Percentiles rank a stretch among this genome's conserved stretches.
These are phyloP conservation scores for Fusarium sambucinum DNA, from an alignment of 2,329 filamentous ascomycete genomes.

Conservation along the genomic window DNA sequence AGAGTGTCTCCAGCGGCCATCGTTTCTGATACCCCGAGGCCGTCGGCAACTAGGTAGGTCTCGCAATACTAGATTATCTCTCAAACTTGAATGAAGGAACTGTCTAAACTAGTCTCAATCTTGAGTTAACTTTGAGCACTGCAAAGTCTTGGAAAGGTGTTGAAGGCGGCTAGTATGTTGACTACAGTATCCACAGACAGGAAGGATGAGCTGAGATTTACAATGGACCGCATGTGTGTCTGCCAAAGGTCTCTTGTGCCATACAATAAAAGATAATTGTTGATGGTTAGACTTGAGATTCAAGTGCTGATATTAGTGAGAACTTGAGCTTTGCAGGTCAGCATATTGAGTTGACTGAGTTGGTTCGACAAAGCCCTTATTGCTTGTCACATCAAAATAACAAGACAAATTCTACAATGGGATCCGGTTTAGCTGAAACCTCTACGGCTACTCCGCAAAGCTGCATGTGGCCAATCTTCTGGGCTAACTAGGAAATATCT, in stretches of 20 bases:
- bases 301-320: neutral
- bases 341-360: neutral
- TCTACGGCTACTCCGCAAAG: neutral
- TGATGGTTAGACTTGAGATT: too few species aligned
- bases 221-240: neutral
- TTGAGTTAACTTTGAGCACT: neutral
- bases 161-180: neutral
- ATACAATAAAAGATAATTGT: neutral
- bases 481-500: neutral
- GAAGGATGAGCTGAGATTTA: neutral
- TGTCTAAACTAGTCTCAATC: neutral
- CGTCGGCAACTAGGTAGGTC: too few species aligned
- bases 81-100: neutral
- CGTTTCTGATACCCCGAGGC: neutral
- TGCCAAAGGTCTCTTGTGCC: neutral
- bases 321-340: neutral
- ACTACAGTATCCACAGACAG: neutral
- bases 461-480: conserved; percentile 4
- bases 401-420: neutral
- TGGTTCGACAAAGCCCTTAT: neutral
- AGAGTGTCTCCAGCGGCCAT: neutral
- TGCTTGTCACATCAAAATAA: neutral
- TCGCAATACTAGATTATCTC: neutral
- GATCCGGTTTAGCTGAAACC: conserved; percentile 4
- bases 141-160: neutral